Evolutionary conservation across 2,329 filamentous ascomycete genomes (phyloP).

Genomic region (Diaporthe aspalathi): DNA sequence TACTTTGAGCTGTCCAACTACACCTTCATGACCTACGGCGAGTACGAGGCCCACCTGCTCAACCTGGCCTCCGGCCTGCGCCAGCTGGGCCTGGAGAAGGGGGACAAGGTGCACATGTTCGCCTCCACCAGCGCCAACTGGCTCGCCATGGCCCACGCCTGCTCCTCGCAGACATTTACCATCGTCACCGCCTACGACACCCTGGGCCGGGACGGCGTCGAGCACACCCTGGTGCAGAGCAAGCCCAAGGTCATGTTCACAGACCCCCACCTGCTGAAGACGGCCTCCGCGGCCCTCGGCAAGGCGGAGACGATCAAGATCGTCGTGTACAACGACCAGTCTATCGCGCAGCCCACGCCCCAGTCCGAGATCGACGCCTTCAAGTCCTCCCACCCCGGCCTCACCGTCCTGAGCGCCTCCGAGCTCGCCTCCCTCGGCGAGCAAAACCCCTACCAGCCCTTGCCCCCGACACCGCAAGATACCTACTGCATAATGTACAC

Average conservation of each 20-base stretch:
- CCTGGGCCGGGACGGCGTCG: conserved; percentile 83
- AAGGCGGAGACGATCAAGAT: conserved; percentile 66
- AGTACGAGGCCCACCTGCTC: conserved; percentile 78
- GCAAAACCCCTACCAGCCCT: conserved; percentile 76
- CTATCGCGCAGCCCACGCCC: conserved; percentile 60
- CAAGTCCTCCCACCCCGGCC: conserved; percentile 64
- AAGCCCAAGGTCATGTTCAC: conserved; percentile 85
- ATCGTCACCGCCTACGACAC: conserved; percentile 97
- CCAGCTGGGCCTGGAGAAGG: conserved; percentile 75
- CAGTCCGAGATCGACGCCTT: conserved; percentile 66
- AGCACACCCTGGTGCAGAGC: conserved; percentile 87
- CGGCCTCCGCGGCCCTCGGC: conserved; percentile 67
- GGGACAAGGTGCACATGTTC: conserved; percentile 82
- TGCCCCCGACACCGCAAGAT: conserved; percentile 79
- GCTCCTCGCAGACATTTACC: conserved; percentile 86
- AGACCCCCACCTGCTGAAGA: conserved; percentile 80
- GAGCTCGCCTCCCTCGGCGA: conserved; percentile 69
- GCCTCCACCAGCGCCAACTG: conserved; percentile 87
- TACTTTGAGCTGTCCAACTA: conserved; percentile 87
- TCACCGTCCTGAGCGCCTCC: conserved; percentile 65
- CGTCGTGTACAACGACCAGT: conserved; percentile 71
- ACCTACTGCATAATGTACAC: conserved; percentile 89
- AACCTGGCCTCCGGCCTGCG: conserved; percentile 79
- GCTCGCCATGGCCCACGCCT: conserved; percentile 82
- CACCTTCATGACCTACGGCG: conserved; percentile 80